Conservation (phyloP, 208 protist genomes). For the Strigomonas culicis region DNA sequence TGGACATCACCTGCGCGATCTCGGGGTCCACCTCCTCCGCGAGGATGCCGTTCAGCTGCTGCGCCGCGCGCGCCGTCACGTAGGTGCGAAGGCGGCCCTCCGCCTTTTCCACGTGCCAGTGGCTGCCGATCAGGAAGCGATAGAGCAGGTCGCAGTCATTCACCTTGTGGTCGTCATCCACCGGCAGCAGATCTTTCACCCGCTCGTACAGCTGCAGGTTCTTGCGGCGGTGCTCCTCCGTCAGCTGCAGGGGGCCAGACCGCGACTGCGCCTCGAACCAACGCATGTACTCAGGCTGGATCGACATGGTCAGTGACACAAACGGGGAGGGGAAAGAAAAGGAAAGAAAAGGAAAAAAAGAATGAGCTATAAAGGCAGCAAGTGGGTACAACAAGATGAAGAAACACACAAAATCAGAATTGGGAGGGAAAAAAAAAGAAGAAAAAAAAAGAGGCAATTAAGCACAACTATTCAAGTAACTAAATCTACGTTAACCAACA, state of each 20-base stretch:
- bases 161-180: constrained; percentile 59
- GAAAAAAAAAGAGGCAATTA: background rate
- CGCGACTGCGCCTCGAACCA: constrained; percentile 28
- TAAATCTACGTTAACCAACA: background rate
- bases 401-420: background rate
- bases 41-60: constrained; percentile 51
- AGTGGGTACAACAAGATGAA: background rate
- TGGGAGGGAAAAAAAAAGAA: constrained; percentile 4
- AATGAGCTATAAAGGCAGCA: background rate
- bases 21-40: constrained; percentile 32
- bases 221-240: constrained; percentile 45
- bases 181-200: constrained; percentile 50
- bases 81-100: constrained; percentile 45
- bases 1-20: constrained; percentile 29
- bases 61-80: constrained; percentile 31
- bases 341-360: background rate
- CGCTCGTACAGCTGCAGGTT: constrained; percentile 41
- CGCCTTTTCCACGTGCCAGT: constrained; percentile 43
- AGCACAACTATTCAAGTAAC: background rate
- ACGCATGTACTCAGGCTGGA: constrained; percentile 39
- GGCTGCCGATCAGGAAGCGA: constrained; percentile 69
- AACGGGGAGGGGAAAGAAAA: background rate
- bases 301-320: constrained; percentile 1
- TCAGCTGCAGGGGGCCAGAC: constrained; percentile 45
- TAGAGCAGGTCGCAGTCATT: constrained; percentile 83